These are phyloP conservation scores for Podospora bellae-mahoneyi DNA, from an alignment of 495 filamentous ascomycete genomes.

Conservation along the genomic window DNA sequence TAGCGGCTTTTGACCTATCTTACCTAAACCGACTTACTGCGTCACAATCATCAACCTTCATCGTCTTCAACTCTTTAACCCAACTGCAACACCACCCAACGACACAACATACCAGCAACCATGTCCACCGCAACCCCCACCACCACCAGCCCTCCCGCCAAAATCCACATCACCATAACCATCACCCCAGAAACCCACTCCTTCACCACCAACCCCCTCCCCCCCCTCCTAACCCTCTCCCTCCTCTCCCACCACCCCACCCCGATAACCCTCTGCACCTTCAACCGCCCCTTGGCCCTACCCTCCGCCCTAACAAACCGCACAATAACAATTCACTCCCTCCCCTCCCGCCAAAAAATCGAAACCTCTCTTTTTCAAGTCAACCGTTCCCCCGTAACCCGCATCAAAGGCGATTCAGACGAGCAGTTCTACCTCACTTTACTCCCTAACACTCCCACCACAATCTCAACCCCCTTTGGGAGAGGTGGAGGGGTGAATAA, in stretches of 20 bases:
- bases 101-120: background rate
- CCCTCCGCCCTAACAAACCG: background rate
- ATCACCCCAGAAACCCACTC: background rate
- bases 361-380: background rate
- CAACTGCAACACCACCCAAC: background rate
- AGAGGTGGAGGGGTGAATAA: background rate
- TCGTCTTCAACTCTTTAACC: background rate
- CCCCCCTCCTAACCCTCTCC: conserved; percentile 1
- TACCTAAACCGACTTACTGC: background rate
- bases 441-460: background rate
- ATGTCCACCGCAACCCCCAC: background rate
- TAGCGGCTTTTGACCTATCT: too few relatives aligned
- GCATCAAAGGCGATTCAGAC: background rate
- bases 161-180: conserved; percentile 1
- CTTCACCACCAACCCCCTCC: background rate
- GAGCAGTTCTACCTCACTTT: background rate
- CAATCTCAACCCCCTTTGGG: background rate
- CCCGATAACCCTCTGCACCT: background rate
- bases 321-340: background rate
- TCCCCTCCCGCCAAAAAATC: background rate
- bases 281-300: background rate
- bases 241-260: background rate
- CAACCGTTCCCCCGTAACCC: background rate
- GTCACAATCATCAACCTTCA: background rate
- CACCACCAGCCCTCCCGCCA: background rate